Conservation (phyloP, 257 asterid species). For the Datura wrightii region DNA sequence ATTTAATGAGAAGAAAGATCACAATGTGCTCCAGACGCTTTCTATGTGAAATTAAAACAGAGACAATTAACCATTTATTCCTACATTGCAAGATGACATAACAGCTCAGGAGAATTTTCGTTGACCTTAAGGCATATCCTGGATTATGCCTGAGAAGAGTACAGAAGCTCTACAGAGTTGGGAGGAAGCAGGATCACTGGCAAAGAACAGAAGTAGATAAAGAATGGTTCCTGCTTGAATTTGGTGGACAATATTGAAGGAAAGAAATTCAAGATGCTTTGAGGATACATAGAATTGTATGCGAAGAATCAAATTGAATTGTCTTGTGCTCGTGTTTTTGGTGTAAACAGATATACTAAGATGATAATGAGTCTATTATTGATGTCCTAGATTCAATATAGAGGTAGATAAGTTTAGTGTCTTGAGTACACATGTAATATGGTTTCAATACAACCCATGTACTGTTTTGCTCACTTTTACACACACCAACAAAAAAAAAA, state of each 20-base stretch:
- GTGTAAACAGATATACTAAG: no score
- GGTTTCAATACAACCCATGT: no score
- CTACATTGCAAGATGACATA: background rate
- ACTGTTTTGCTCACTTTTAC: no score
- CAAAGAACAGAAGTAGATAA: background rate
- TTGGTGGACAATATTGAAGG: background rate
- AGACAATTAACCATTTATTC: background rate
- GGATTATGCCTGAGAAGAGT: background rate
- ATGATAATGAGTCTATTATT: no score
- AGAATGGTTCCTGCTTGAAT: background rate
- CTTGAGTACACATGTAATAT: no score
- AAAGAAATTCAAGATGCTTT: background rate
- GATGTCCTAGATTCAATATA: no score
- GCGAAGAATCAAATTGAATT: no score
- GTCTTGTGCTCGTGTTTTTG: no score
- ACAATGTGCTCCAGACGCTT: background rate
- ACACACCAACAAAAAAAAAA: no score
- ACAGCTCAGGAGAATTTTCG: background rate
- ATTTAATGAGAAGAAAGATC: background rate
- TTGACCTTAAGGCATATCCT: background rate
- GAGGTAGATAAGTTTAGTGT: no score
- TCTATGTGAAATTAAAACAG: background rate
- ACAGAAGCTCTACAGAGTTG: background rate
- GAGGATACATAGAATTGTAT: background rate
- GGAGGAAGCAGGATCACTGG: background rate